Percentiles rank a stretch among this genome's conserved stretches.
These are phyloP conservation scores for Citropsis articulata DNA, from an alignment of 345 rosid genomes.

Conservation along the genomic window DNA sequence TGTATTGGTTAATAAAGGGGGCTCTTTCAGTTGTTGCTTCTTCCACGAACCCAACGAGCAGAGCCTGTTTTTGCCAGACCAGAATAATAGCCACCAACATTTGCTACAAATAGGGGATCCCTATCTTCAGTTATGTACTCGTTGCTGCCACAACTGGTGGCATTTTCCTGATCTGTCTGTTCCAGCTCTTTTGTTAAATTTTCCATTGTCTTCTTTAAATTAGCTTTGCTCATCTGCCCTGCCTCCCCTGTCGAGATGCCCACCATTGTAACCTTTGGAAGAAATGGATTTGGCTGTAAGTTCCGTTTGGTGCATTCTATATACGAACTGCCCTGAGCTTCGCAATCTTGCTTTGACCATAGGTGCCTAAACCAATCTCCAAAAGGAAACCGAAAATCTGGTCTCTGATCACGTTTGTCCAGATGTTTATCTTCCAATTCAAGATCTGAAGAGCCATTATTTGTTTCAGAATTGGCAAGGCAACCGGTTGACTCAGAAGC, in stretches of 20 bases:
- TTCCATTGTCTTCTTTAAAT: conserved; percentile 81
- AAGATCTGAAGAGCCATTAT: conserved; percentile 30
- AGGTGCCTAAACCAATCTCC: conserved; percentile 62
- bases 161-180: conserved; percentile 54
- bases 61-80: conserved; percentile 63
- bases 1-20: conserved; percentile 1
- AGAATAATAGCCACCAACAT: conserved; percentile 78
- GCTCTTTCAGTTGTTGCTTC: conserved; percentile 39
- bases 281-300: conserved; percentile 58
- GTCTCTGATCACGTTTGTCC: conserved; percentile 27
- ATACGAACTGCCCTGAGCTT: conserved; percentile 24
- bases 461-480: conserved; percentile 34
- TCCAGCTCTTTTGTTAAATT: conserved; percentile 73
- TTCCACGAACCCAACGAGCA: conserved; percentile 54
- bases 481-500: conserved; percentile 44
- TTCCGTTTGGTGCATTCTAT: conserved; percentile 34
- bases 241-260: conserved; percentile 85
- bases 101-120: conserved; percentile 93
- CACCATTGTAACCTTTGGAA: conserved; percentile 98
- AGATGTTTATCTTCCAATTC: conserved; percentile 32
- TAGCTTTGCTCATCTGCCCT: conserved; percentile 75
- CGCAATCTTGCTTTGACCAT: conserved; percentile 36
- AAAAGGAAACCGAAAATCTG: conserved; percentile 54
- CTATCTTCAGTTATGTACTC: conserved; percentile 50
- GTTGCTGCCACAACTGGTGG: conserved; percentile 18